phyloP scores from a whole-genome alignment of 306 rosid species.

The Comarum palustre region DNA sequence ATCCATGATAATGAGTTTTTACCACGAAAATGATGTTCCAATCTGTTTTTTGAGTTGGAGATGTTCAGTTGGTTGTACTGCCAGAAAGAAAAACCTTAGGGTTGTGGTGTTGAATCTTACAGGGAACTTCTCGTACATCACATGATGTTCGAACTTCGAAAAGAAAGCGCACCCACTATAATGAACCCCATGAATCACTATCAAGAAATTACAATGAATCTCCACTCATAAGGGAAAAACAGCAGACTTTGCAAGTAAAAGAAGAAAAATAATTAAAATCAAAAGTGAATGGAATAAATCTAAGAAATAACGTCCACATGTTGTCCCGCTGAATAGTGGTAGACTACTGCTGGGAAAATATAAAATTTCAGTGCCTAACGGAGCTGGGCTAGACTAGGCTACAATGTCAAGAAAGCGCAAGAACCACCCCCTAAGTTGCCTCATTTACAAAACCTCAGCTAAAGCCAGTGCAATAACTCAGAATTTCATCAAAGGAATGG shows the following conservation, averaged over 20 bases:
- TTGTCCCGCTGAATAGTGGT: constrained; percentile 16
- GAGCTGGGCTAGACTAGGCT: constrained; percentile 23
- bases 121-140: neutral
- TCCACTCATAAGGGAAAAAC: neutral
- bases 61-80: too few species aligned
- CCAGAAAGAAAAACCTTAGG: too few species aligned
- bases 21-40: neutral
- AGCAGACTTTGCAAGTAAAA: neutral
- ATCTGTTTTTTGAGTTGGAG: too few species aligned
- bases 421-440: constrained; percentile 14
- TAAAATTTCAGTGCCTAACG: constrained; percentile 5
- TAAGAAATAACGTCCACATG: neutral
- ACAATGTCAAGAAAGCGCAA: constrained; percentile 20
- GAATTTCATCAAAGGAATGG: constrained; percentile 31
- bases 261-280: neutral
- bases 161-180: neutral
- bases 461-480: constrained; percentile 18
- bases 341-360: neutral
- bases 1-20: neutral
- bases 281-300: neutral
- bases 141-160: neutral
- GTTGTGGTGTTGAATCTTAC: neutral
- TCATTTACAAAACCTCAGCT: constrained; percentile 40
- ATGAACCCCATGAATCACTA: neutral
- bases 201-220: neutral